These are phyloP conservation scores for Boletus smithii DNA, from an alignment of 1,284 basidiomycete genomes.

Conservation along the genomic window DNA sequence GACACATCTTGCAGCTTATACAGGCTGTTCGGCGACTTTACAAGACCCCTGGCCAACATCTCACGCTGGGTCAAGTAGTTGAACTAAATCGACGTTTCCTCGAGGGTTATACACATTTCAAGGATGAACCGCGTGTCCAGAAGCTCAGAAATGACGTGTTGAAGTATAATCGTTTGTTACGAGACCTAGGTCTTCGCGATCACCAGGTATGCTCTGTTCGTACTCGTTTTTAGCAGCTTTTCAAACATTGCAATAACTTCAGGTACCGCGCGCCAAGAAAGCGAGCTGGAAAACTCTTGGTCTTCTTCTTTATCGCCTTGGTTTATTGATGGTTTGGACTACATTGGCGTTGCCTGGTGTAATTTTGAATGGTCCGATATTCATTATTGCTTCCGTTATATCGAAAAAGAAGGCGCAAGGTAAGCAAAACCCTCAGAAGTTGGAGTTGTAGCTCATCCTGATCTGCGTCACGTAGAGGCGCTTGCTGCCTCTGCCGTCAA, in stretches of 20 bases:
- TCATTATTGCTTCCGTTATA: constrained; percentile 88
- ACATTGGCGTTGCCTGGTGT: constrained; percentile 89
- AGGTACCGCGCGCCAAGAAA: constrained; percentile 81
- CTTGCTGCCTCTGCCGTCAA: constrained; percentile 96
- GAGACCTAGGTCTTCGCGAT: constrained; percentile 94
- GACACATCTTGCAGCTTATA: constrained; percentile 58
- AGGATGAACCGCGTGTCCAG: constrained; percentile 89
- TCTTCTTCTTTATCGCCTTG: constrained; percentile 81
- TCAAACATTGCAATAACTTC: neutral
- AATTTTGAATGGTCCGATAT: constrained; percentile 94
- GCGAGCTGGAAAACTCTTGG: constrained; percentile 87
- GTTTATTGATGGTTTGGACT: constrained; percentile 83
- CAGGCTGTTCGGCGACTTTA: constrained; percentile 96
- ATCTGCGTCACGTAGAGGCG: constrained; percentile 62
- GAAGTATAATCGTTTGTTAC: constrained; percentile 88
- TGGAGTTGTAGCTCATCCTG: constrained; percentile 8
- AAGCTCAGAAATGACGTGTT: constrained; percentile 83
- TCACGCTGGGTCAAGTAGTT: constrained; percentile 94
- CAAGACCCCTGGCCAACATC: constrained; percentile 90
- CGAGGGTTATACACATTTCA: constrained; percentile 91
- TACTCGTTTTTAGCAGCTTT: neutral
- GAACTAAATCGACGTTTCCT: constrained; percentile 95
- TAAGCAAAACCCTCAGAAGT: constrained; percentile 30
- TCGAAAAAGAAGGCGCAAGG: constrained; percentile 91
- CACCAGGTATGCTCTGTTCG: constrained; percentile 74